Conservation (phyloP, 371 early-diverging fungal genomes). For the Mortierella sp. region DNA sequence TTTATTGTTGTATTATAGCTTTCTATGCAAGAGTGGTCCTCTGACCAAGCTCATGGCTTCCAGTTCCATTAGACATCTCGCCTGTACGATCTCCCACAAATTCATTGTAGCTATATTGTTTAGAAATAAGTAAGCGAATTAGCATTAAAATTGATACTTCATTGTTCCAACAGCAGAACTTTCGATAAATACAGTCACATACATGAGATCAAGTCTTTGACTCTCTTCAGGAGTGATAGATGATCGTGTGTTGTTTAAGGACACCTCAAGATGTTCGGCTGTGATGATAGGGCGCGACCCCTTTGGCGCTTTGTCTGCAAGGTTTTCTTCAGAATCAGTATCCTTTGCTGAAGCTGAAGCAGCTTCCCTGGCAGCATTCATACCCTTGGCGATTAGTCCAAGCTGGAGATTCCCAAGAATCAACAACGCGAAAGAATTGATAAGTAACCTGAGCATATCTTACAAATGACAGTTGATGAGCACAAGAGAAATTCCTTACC, state of each 20-base stretch:
- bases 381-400: slow-evolving; percentile 67
- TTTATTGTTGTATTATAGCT: too few species aligned
- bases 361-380: slow-evolving; percentile 29
- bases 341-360: slow-evolving; percentile 14
- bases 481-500: slow-evolving; percentile 50
- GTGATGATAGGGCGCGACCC: slow-evolving; percentile 61
- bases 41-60: slow-evolving; percentile 76
- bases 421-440: too few species aligned
- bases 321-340: background rate
- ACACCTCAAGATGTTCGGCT: slow-evolving; percentile 66
- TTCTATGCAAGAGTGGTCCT: slow-evolving; percentile 71
- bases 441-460: too few species aligned
- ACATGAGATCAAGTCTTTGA: slow-evolving; percentile 67
- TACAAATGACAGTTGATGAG: background rate
- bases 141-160: background rate
- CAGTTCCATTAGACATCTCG: slow-evolving; percentile 74
- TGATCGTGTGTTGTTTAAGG: slow-evolving; percentile 69
- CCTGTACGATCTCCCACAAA: slow-evolving; percentile 78
- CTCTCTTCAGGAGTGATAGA: slow-evolving; percentile 77
- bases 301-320: slow-evolving; percentile 26
- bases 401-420: too few species aligned
- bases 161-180: background rate
- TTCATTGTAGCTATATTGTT: slow-evolving; percentile 63
- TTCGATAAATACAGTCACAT: slow-evolving; percentile 19
- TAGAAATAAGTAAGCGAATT: background rate